Percentiles rank a stretch among this genome's conserved stretches.
phyloP scores from a whole-genome alignment of 2,329 filamentous ascomycete genomes.

The Colletotrichum sojae region DNA sequence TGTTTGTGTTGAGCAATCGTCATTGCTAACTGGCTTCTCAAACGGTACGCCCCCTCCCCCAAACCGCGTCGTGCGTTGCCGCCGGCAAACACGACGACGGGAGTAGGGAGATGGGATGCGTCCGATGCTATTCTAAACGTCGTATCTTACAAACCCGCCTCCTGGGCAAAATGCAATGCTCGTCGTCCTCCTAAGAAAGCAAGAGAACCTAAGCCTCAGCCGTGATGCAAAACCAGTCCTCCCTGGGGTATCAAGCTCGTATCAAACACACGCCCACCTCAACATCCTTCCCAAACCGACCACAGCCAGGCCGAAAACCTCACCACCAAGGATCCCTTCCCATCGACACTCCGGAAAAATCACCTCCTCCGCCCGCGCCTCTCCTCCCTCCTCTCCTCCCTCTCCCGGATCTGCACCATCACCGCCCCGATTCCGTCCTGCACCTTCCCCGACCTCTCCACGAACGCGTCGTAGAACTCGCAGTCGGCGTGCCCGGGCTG shows the following conservation, averaged over 20 bases:
- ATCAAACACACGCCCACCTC: too few relatives aligned
- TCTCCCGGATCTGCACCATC: constrained; percentile 35
- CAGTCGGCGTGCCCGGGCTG: constrained; percentile 37
- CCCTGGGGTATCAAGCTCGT: constrained; percentile 1
- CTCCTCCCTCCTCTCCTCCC: constrained; percentile 37
- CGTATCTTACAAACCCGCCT: constrained; percentile 14
- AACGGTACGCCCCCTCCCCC: not conserved
- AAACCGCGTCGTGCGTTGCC: not conserved
- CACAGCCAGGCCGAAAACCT: not conserved
- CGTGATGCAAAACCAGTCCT: too few relatives aligned
- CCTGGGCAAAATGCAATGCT: too few relatives aligned
- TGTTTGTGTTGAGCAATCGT: not conserved
- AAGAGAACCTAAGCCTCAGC: too few relatives aligned
- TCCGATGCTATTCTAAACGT: not conserved
- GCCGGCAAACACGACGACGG: constrained; percentile 23
- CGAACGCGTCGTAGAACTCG: constrained; percentile 40
- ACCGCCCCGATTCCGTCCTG: constrained; percentile 37
- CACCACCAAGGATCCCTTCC: not conserved
- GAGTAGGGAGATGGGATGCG: not conserved
- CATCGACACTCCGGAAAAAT: not conserved
- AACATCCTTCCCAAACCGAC: too few relatives aligned
- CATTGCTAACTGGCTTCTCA: constrained; percentile 15
- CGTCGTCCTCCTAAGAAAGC: too few relatives aligned
- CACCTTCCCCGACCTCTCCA: constrained; percentile 36
- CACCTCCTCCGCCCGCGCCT: constrained; percentile 10